Evolutionary conservation across 192 early-diverging fungal species (phyloP).

Genomic region (Coemansia furcata): DNA sequence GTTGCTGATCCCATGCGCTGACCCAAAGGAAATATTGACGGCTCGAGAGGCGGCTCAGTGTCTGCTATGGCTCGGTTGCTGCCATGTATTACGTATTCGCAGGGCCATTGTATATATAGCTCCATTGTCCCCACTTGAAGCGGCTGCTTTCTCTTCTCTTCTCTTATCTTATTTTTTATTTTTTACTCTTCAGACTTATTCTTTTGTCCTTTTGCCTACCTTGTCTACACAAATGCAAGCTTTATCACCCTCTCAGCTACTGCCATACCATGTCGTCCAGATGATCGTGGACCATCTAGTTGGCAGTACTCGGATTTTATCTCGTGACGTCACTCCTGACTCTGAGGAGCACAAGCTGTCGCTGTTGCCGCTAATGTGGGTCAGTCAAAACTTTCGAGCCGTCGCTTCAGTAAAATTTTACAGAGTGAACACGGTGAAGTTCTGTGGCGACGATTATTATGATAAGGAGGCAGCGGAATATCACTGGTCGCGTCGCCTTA

Average conservation of each 20-base stretch:
- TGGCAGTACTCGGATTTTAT: not conserved
- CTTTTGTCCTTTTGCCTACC: not conserved
- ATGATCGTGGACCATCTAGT: not conserved
- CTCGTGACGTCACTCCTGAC: not conserved
- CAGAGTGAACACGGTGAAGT: not conserved
- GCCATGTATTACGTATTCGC: no score
- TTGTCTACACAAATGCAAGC: not conserved
- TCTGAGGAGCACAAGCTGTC: not conserved
- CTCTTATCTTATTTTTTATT: not conserved
- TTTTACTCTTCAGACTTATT: not conserved
- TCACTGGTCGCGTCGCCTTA: not conserved
- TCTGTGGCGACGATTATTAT: not conserved
- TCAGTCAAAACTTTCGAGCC: not conserved
- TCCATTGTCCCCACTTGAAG: no score
- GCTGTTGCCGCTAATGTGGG: not conserved
- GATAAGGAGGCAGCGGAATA: not conserved
- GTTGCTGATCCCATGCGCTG: no score
- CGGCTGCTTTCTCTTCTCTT: not conserved
- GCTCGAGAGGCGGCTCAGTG: no score
- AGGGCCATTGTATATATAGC: no score
- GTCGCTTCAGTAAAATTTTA: not conserved
- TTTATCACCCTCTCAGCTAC: not conserved
- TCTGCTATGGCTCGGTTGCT: no score
- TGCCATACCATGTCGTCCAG: not conserved
- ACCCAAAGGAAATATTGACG: no score